Evolutionary conservation across 208 protist species (phyloP).

Genomic region (Naegleria lovaniensis): DNA sequence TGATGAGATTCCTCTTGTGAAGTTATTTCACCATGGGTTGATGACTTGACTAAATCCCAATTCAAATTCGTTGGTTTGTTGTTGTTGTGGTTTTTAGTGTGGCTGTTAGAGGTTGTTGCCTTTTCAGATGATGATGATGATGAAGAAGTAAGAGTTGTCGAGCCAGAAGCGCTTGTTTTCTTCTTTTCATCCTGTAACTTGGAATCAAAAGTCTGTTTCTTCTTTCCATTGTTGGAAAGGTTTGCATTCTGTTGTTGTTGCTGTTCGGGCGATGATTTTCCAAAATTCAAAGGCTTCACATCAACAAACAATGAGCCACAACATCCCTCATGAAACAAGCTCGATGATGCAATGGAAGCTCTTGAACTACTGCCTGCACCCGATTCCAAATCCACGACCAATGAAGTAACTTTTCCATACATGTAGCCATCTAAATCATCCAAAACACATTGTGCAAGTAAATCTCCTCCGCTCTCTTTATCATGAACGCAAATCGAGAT

Average conservation of each 20-base stretch:
- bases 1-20: neutral
- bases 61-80: neutral
- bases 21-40: too few species aligned
- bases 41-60: too few species aligned
- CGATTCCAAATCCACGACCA: neutral
- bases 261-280: neutral
- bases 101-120: neutral
- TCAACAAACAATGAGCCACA: neutral
- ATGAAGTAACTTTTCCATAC: neutral
- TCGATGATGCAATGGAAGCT: neutral
- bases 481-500: neutral
- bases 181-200: too few species aligned
- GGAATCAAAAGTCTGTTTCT: too few species aligned
- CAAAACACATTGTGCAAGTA: neutral
- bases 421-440: neutral
- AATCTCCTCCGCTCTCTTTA: neutral
- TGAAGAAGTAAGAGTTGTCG: too few species aligned
- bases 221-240: neutral
- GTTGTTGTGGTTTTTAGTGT: neutral
- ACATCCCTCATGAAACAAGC: neutral
- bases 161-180: too few species aligned
- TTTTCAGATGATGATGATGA: neutral
- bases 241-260: neutral
- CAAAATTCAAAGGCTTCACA: neutral
- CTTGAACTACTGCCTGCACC: too few species aligned